Percentiles rank a stretch among this genome's conserved stretches.
Conservation (phyloP, 2,329 filamentous ascomycete species). For the Fusarium circinatum region DNA sequence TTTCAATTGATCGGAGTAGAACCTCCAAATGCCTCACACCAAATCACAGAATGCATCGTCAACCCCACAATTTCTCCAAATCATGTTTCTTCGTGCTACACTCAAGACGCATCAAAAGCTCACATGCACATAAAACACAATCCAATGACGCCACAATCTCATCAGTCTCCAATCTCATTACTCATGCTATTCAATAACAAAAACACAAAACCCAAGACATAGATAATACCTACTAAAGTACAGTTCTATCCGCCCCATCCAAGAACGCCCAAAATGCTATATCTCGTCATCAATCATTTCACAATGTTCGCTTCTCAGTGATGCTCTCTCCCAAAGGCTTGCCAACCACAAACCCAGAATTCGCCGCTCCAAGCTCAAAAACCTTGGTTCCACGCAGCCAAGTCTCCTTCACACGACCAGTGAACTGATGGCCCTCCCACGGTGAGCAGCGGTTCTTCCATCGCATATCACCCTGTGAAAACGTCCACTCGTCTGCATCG, state of each 20-base stretch:
- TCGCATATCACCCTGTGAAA: constrained; percentile 82
- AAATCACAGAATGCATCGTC: constrained; percentile 1
- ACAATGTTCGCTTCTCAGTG: constrained; percentile 63
- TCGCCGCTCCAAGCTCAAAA: constrained; percentile 71
- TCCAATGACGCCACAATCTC: constrained; percentile 30
- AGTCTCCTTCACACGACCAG: constrained; percentile 83
- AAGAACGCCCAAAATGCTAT: constrained; percentile 15
- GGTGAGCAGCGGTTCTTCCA: constrained; percentile 95
- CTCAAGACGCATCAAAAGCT: background rate
- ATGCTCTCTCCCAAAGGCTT: constrained; percentile 66
- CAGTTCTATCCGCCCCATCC: background rate
- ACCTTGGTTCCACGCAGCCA: constrained; percentile 83
- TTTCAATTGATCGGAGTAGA: background rate
- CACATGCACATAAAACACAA: constrained; percentile 11
- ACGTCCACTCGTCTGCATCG: constrained; percentile 79
- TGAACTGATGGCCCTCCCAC: constrained; percentile 83
- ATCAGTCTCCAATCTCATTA: constrained; percentile 23
- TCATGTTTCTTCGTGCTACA: constrained; percentile 12
- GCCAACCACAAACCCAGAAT: constrained; percentile 61
- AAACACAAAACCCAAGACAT: background rate
- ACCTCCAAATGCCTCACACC: constrained; percentile 25
- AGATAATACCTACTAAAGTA: background rate
- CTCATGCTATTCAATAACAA: constrained; percentile 1
- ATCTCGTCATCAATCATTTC: constrained; percentile 4
- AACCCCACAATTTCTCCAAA: constrained; percentile 34